Evolutionary conservation across 2,329 filamentous ascomycete genomes (phyloP).

Genomic region (Cyphellophora europaea): DNA sequence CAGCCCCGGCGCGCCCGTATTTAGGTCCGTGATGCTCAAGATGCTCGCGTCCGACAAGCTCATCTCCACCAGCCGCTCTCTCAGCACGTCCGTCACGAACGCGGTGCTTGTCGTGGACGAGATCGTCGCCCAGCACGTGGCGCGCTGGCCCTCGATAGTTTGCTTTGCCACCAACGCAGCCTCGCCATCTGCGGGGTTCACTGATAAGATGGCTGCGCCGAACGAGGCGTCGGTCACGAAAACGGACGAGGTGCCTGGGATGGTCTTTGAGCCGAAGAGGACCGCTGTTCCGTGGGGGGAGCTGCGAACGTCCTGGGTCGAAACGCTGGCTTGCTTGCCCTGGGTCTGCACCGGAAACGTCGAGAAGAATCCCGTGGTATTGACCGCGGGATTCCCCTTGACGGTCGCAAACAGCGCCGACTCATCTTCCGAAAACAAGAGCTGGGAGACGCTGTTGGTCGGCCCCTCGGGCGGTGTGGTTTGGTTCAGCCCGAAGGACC

Average conservation of each 20-base stretch:
- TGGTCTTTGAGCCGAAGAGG: slow-evolving; percentile 43
- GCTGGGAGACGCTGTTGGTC: slow-evolving; percentile 50
- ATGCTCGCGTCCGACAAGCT: slow-evolving; percentile 40
- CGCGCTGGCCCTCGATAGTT: slow-evolving; percentile 38
- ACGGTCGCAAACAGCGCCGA: slow-evolving; percentile 45
- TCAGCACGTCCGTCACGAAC: slow-evolving; percentile 49
- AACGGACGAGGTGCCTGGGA: slow-evolving; percentile 36
- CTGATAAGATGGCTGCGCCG: slow-evolving; percentile 41
- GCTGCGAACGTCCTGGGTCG: slow-evolving; percentile 24
- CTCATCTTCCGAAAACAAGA: slow-evolving; percentile 50
- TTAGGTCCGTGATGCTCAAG: slow-evolving; percentile 32
- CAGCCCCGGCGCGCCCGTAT: slow-evolving; percentile 43
- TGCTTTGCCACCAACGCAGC: slow-evolving; percentile 27
- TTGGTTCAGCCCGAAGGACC: slow-evolving; percentile 42
- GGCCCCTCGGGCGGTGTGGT: slow-evolving; percentile 50
- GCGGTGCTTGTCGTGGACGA: slow-evolving; percentile 39
- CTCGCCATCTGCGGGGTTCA: slow-evolving; percentile 25
- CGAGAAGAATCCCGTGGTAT: slow-evolving; percentile 49
- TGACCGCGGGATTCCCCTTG: slow-evolving; percentile 48
- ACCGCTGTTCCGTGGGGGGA: slow-evolving; percentile 47
- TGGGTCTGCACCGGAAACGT: slow-evolving; percentile 35
- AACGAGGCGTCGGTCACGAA: slow-evolving; percentile 53
- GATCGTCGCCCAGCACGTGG: slow-evolving; percentile 51
- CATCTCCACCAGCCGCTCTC: slow-evolving; percentile 49
- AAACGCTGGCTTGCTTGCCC: slow-evolving; percentile 6